A percentile compares a stretch with the other conserved stretches of the same genome.
Evolutionary conservation across 352 stramenopile species (phyloP).

Genomic region (Globisporangium middletonii): DNA sequence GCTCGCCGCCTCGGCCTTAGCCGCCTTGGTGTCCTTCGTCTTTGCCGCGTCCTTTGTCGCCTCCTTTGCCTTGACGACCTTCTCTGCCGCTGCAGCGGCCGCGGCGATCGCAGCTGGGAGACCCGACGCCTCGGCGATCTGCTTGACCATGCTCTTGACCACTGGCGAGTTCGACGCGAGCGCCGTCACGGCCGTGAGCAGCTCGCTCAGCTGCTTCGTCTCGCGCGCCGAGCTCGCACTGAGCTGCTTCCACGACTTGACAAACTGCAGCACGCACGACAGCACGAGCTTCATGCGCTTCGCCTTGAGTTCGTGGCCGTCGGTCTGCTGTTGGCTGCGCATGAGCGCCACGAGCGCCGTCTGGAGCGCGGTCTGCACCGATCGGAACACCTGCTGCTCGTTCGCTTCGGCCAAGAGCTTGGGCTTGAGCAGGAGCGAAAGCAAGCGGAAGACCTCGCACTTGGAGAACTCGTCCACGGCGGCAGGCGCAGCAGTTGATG

Average conservation of each 20-base stretch:
- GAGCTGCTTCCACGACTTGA: slow-evolving; percentile 50
- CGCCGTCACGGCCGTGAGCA: slow-evolving; percentile 36
- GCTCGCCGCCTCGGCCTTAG: slow-evolving; percentile 2
- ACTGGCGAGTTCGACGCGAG: slow-evolving; percentile 61
- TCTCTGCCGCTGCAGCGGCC: slow-evolving; percentile 6
- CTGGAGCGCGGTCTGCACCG: slow-evolving; percentile 27
- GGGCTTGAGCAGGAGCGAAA: slow-evolving; percentile 55
- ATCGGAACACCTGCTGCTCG: slow-evolving; percentile 32
- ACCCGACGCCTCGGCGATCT: slow-evolving; percentile 36
- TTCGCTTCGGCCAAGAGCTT: slow-evolving; percentile 35
- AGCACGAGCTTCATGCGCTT: slow-evolving; percentile 75
- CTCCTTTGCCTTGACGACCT: slow-evolving; percentile 9
- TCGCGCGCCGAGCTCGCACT: slow-evolving; percentile 8
- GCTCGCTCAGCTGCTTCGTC: slow-evolving; percentile 26
- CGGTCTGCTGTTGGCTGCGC: slow-evolving; percentile 12
- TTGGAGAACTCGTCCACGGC: slow-evolving; percentile 74
- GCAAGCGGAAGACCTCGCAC: slow-evolving; percentile 67
- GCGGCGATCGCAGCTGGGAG: slow-evolving; percentile 4
- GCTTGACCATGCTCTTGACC: slow-evolving; percentile 67
- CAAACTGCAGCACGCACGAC: slow-evolving; percentile 56
- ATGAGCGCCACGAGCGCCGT: slow-evolving; percentile 42
- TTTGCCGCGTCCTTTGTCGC: slow-evolving; percentile 4
- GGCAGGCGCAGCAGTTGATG: background rate
- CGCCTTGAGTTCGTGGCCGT: slow-evolving; percentile 41
- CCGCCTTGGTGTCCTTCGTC: slow-evolving; percentile 6